Evolutionary conservation across 2,329 filamentous ascomycete species (phyloP), one percentile per base, ranked within the genome.

Genomic region (Hyphodiscus sp.): DNA sequence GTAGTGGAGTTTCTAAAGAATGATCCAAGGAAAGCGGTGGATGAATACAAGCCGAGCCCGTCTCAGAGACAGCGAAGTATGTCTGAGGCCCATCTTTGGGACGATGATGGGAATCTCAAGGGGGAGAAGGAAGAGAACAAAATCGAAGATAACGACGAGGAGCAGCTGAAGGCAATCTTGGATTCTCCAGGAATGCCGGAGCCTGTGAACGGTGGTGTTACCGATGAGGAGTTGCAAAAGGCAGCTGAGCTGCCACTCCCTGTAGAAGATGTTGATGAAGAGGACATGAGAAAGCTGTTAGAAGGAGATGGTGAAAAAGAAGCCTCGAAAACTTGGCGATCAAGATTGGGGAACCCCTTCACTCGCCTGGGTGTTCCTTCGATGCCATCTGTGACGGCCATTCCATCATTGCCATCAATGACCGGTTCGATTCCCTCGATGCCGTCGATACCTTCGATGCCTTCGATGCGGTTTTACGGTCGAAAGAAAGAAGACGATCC

Each of bases 41-140:
- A 64, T 54, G 58, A 59, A 18, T 62, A 58, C 48, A 49, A 54
- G 20, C 59, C 58, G 1, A 55, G 50, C n/a, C 49, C 55, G 20
- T 48, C 51, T 11, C 56, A 58, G 20, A 45, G 55, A 46, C 23
- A 50, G 41, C 52, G 58, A 15, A 59, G 47, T 30, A 49, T 52
- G 20, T 55, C 53, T 2, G 62, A 64, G 30, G 45, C 46, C 38
- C 52, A 58, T 20, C 43, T 55, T 33, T 58, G 58, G 48, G 61
- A 64, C 45, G 62, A 64, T 56, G 62, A 64, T 54, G 62, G 62
- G 19, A 58, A 59, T 20, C 47, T 63, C 16, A 49, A 56, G 42
- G 43, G 44, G 10, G 41, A 50, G 1, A 33, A 19, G 13, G 26
- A 13, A 29, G 51, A 51, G 13, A 45, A 16, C 9, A 30, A 55